A percentile compares a stretch with the other conserved stretches of the same genome.
Evolutionary conservation across 192 early-diverging fungal genomes (phyloP).

Genomic region (Backusella liffmaniae): DNA sequence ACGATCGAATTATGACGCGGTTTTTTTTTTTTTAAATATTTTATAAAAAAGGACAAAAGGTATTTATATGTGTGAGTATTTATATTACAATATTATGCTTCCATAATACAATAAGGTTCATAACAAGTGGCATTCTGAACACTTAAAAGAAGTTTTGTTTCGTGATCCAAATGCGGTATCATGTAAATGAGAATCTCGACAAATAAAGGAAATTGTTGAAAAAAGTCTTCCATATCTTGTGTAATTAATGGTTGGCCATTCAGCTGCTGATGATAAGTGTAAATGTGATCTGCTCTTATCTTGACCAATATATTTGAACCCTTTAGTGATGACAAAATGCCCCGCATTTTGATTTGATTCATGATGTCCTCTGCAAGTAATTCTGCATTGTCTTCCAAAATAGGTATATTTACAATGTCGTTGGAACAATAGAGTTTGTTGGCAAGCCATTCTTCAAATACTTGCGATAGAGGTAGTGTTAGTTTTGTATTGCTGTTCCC

Average conservation of each 20-base stretch:
- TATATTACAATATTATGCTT: neutral
- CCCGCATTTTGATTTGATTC: conserved; percentile 28
- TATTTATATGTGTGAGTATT: neutral
- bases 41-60: neutral
- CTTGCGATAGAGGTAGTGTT: conserved; percentile 30
- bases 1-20: neutral
- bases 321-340: conserved; percentile 10
- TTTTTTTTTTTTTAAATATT: neutral
- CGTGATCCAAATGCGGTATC: conserved; percentile 3
- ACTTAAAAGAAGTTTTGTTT: conserved; percentile 7
- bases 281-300: conserved; percentile 40
- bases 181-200: conserved; percentile 34
- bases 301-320: conserved; percentile 30
- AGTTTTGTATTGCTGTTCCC: conserved; percentile 31
- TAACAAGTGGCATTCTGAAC: conserved; percentile 26
- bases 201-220: conserved; percentile 44
- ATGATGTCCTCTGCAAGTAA: conserved; percentile 37
- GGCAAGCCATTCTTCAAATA: conserved; percentile 42
- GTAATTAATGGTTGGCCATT: conserved; percentile 27
- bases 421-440: conserved; percentile 28
- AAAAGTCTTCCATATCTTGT: conserved; percentile 38
- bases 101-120: conserved; percentile 25
- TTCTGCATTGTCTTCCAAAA: conserved; percentile 38
- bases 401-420: conserved; percentile 30
- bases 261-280: conserved; percentile 29